Evolutionary conservation across 768 basidiomycete species (phyloP), one percentile per base, ranked within the genome.

Genomic region (Mycena pura): DNA sequence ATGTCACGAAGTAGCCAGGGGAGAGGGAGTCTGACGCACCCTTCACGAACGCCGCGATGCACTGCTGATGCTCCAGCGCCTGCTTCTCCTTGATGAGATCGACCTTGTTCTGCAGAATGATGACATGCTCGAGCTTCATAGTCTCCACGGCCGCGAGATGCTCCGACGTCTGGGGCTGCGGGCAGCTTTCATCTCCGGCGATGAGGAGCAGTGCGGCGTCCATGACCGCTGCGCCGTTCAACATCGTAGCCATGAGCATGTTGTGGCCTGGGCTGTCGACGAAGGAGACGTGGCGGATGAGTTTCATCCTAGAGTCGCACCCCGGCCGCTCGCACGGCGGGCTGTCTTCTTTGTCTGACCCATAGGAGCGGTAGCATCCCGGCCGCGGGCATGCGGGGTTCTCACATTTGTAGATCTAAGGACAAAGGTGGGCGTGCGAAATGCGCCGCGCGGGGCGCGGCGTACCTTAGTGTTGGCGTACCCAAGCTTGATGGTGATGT

Each of bases 221-320:
- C 97, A 99, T 99, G 82, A 99, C 96, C 10, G 97, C 97, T 38
- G 97, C 97, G 76, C 96, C 97, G 84, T 99, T 99, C 69, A 99
- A 82, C 97, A 99, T 99, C 65, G 96, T 99, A 49, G 97, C 97
- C 97, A 99, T 99, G 76, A 99, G 89, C 88, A 99, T 99, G 77
- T 98, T 95, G 86, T 96, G 96, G 63, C 96, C 93, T 1, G 93
- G 94, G 69, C 91, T 94, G 76, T 99, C 97, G 72, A 99, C 97
- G 77, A 99, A 99, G 3, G 96, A 99, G 71, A 99, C 96, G 70
- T 99, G 97, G 66, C 96, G 90, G 64, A 98, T 73, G 67, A 99
- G 87, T 69, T 90, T 91, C 94, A 98, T 95, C 17, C 86, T 84
- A 57, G 88, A 87, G 34, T 88, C 90, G 77, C 97, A 99, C 61